A percentile compares a stretch with the other conserved stretches of the same genome.
Evolutionary conservation across 768 basidiomycete genomes (phyloP).

Genomic region (Gelatoporia subvermispora): DNA sequence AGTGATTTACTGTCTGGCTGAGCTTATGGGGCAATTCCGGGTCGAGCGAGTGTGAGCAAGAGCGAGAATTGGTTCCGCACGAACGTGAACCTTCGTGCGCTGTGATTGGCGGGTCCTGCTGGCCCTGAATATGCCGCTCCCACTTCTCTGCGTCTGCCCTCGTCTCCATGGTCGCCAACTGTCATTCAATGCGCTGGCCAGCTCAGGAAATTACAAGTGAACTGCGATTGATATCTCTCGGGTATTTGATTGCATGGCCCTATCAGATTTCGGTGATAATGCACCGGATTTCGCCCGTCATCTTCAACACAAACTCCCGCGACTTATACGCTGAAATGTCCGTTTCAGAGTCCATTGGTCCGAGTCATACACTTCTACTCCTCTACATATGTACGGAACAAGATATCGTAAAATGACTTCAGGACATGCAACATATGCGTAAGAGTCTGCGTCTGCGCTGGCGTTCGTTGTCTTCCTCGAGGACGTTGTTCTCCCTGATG

Average conservation of each 20-base stretch:
- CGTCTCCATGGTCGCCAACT: neutral
- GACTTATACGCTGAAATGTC: too few species aligned
- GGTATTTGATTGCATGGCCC: too few species aligned
- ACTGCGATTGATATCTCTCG: too few species aligned
- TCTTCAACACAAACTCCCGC: too few species aligned
- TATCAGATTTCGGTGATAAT: too few species aligned
- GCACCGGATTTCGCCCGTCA: too few species aligned
- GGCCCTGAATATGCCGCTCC: neutral
- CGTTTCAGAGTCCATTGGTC: neutral
- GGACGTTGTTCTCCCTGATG: slow-evolving; percentile 55
- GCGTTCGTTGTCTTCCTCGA: slow-evolving; percentile 37
- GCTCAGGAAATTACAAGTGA: too few species aligned
- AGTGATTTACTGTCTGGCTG: neutral
- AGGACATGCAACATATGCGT: slow-evolving; percentile 9
- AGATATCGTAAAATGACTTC: neutral
- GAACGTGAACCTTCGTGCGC: neutral
- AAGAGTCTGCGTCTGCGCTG: slow-evolving; percentile 8
- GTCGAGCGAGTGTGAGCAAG: neutral
- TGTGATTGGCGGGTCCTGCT: too few species aligned
- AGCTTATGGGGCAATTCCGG: neutral
- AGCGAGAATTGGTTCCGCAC: neutral
- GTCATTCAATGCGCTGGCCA: too few species aligned
- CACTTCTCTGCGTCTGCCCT: neutral
- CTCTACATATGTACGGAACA: neutral
- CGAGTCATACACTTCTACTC: neutral